These are phyloP conservation scores for Candolleomyces efflorescens DNA, from an alignment of 768 basidiomycete species.

Conservation along the genomic window DNA sequence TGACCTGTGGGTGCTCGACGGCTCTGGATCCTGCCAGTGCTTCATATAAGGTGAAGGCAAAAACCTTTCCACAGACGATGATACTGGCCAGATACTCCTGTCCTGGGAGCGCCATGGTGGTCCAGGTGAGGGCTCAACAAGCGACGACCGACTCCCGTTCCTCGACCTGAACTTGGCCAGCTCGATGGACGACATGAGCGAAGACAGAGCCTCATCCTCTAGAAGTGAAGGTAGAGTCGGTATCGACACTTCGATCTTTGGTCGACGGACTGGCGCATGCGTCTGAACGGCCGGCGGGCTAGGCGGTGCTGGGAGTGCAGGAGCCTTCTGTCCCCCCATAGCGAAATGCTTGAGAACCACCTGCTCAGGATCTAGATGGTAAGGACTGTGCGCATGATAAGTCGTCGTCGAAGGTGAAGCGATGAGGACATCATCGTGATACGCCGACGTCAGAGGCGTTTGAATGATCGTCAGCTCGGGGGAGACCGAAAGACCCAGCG, in stretches of 20 bases:
- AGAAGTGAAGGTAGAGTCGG: neutral
- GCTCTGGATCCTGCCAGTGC: neutral
- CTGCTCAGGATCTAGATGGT: neutral
- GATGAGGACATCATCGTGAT: neutral
- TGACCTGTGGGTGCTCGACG: neutral
- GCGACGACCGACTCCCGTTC: neutral
- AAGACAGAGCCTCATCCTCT: neutral
- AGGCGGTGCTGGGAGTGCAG: too few species aligned
- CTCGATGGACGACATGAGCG: conserved; percentile 5
- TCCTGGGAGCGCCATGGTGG: neutral
- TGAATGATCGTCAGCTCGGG: conserved; percentile 7
- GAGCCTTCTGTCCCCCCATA: too few species aligned
- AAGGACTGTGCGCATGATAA: neutral
- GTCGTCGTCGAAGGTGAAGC: neutral
- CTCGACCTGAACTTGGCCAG: neutral
- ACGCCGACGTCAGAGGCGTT: neutral
- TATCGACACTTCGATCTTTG: conserved; percentile 1
- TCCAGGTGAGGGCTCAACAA: neutral
- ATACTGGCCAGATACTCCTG: neutral
- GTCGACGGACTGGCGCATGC: neutral
- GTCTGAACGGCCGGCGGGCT: too few species aligned
- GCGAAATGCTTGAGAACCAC: neutral
- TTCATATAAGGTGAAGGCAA: conserved; percentile 6
- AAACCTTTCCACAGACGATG: neutral
- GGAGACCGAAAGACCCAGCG: neutral